Percentiles rank a stretch among this genome's conserved stretches.
Evolutionary conservation across 2,329 filamentous ascomycete species (phyloP).

Genomic region (Metarhizium rileyi): DNA sequence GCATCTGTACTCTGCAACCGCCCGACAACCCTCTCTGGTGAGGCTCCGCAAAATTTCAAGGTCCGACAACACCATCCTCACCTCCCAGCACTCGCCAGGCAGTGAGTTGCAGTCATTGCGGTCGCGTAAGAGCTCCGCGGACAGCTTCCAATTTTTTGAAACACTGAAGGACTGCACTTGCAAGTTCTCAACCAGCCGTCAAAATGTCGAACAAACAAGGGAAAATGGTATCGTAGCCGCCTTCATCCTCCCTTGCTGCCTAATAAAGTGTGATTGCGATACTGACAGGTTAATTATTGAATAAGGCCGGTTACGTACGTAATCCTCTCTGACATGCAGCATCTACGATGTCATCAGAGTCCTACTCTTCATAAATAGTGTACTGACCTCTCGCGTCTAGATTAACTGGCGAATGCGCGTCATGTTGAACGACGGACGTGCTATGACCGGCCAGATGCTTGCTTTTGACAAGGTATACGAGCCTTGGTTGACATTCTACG

Average conservation of each 20-base stretch:
- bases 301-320: slow-evolving; percentile 64
- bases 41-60: slow-evolving; percentile 37
- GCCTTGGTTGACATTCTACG: neutral
- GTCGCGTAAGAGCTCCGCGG: slow-evolving; percentile 30
- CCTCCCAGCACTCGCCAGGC: slow-evolving; percentile 34
- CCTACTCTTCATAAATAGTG: neutral
- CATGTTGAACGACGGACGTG: slow-evolving; percentile 86
- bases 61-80: slow-evolving; percentile 25
- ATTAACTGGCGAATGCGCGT: slow-evolving; percentile 99
- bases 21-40: slow-evolving; percentile 27
- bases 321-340: slow-evolving; percentile 21
- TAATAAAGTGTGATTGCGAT: slow-evolving; percentile 37
- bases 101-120: slow-evolving; percentile 27
- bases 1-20: slow-evolving; percentile 16
- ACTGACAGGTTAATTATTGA: slow-evolving; percentile 45
- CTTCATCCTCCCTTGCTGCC: slow-evolving; percentile 23
- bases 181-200: slow-evolving; percentile 17
- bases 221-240: slow-evolving; percentile 77
- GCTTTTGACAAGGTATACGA: slow-evolving; percentile 83
- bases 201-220: slow-evolving; percentile 70
- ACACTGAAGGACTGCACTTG: slow-evolving; percentile 21
- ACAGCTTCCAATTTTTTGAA: slow-evolving; percentile 33
- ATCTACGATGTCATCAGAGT: neutral
- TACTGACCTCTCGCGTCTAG: slow-evolving; percentile 34
- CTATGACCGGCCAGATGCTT: slow-evolving; percentile 97